Conservation (phyloP, 2,329 filamentous ascomycete species). For the Rhynchosporium graminicola region DNA sequence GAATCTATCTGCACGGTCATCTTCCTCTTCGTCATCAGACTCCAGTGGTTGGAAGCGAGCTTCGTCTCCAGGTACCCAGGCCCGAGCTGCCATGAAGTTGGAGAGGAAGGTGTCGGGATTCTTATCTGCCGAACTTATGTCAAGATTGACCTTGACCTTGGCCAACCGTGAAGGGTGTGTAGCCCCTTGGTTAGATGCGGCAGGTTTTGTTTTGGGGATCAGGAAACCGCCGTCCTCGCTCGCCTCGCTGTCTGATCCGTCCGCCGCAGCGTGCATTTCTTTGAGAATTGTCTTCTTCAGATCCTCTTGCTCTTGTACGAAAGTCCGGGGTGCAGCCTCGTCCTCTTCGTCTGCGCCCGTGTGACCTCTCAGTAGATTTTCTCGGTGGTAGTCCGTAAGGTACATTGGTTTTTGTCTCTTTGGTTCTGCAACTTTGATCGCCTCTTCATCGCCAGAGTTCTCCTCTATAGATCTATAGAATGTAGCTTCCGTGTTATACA, state of each 20-base stretch:
- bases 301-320: constrained; percentile 84
- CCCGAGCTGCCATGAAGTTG: constrained; percentile 89
- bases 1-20: constrained; percentile 77
- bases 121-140: constrained; percentile 77
- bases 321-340: constrained; percentile 62
- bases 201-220: constrained; percentile 62
- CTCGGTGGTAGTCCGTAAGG: constrained; percentile 86
- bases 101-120: constrained; percentile 92
- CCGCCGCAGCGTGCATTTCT: constrained; percentile 70
- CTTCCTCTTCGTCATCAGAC: constrained; percentile 78
- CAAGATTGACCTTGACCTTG: constrained; percentile 56
- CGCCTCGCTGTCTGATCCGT: constrained; percentile 51
- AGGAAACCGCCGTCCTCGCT: constrained; percentile 66
- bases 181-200: constrained; percentile 45
- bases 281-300: constrained; percentile 76
- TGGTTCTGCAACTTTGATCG: constrained; percentile 41
- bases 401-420: constrained; percentile 83
- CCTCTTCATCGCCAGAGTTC: constrained; percentile 42
- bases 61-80: constrained; percentile 75
- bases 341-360: constrained; percentile 61
- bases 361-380: constrained; percentile 78
- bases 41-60: constrained; percentile 79
- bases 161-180: constrained; percentile 58
- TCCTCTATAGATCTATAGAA: constrained; percentile 74
- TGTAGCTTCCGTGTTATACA: constrained; percentile 78